Conservation (phyloP, 176 grass and related monocot genomes). For the Cenchrus americanus region DNA sequence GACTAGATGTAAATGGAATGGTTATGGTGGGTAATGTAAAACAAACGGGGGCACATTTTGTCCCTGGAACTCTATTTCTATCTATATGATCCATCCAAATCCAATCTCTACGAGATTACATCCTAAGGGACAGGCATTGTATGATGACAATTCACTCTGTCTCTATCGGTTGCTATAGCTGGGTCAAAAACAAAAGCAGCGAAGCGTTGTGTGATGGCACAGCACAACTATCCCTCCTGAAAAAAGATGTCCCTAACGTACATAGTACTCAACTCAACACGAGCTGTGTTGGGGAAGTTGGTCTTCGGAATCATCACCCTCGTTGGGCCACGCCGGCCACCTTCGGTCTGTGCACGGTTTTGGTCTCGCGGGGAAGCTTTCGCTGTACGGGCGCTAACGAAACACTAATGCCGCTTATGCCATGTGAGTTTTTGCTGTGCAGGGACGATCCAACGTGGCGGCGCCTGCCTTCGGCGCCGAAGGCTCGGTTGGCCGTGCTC, state of each 20-base stretch:
- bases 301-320: too few relatives aligned
- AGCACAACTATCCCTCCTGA: constrained; percentile 6
- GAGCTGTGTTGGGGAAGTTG: too few relatives aligned
- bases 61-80: background rate
- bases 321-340: too few relatives aligned
- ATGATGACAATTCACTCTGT: background rate
- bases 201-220: background rate
- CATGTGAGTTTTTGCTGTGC: too few relatives aligned
- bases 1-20: background rate
- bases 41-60: background rate
- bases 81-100: background rate
- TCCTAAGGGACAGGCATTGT: background rate
- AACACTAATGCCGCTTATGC: too few relatives aligned
- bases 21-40: background rate
- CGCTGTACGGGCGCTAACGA: too few relatives aligned
- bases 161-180: background rate
- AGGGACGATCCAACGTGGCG: too few relatives aligned
- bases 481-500: too few relatives aligned
- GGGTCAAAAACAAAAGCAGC: background rate
- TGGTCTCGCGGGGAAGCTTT: too few relatives aligned
- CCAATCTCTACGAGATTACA: background rate
- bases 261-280: background rate
- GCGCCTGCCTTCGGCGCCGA: too few relatives aligned
- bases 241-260: constrained; percentile 3
- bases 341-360: too few relatives aligned